These are phyloP conservation scores for Backusella parvicylindrica DNA, from an alignment of 192 early-diverging fungal genomes.

Conservation along the genomic window DNA sequence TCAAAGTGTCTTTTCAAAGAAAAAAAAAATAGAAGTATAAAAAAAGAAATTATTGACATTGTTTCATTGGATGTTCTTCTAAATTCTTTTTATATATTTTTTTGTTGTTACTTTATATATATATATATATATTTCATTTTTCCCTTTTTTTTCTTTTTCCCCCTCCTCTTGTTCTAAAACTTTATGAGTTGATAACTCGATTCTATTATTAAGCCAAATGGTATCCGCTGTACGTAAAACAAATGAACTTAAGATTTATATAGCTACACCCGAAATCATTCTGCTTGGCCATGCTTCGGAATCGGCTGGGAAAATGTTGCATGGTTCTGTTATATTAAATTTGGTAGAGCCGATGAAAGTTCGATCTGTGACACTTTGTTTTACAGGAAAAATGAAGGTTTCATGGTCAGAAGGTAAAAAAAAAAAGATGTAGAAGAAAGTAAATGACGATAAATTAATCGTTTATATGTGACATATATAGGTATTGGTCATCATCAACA, in stretches of 20 bases:
- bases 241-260: slow-evolving; percentile 17
- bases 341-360: slow-evolving; percentile 49
- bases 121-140: background rate
- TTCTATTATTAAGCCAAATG: background rate
- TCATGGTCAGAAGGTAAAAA: slow-evolving; percentile 42
- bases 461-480: background rate
- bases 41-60: background rate
- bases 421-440: background rate
- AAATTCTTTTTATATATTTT: background rate
- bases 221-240: background rate
- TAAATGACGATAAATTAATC: background rate
- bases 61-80: background rate
- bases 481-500: slow-evolving; percentile 32
- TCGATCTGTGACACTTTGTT: slow-evolving; percentile 44
- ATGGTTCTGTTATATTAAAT: slow-evolving; percentile 45
- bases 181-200: background rate
- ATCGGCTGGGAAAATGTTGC: slow-evolving; percentile 45
- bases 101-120: background rate
- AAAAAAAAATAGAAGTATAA: background rate
- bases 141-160: background rate
- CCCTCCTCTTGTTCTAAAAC: background rate
- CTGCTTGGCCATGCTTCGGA: slow-evolving; percentile 29
- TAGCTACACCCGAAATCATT: slow-evolving; percentile 16
- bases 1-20: background rate
- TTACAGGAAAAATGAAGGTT: slow-evolving; percentile 55